Evolutionary conservation across 2,329 filamentous ascomycete species (phyloP).

Genomic region (Trichoderma hamatum): DNA sequence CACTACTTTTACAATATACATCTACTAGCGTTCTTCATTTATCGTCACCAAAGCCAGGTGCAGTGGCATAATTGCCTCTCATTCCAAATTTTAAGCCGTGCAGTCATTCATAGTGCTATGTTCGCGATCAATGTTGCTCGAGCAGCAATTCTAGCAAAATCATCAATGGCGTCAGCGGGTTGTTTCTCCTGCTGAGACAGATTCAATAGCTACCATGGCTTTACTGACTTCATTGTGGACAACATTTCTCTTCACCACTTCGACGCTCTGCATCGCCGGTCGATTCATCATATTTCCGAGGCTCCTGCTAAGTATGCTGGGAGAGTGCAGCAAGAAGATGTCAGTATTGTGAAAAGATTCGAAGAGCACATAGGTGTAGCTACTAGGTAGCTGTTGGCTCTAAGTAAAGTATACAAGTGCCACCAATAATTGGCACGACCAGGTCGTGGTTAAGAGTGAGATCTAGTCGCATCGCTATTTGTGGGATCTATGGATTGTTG

Average conservation of each 20-base stretch:
- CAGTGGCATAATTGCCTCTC: not conserved
- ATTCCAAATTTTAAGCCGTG: not conserved
- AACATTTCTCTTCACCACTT: no score
- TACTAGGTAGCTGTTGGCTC: no score
- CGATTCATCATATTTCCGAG: no score
- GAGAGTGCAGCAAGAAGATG: no score
- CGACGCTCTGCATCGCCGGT: no score
- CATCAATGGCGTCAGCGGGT: not conserved
- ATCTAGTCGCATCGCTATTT: not conserved
- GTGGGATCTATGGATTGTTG: not conserved
- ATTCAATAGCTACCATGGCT: not conserved
- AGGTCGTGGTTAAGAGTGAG: not conserved
- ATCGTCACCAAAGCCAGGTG: not conserved
- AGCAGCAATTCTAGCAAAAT: not conserved
- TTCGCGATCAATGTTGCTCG: not conserved
- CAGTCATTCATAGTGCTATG: not conserved
- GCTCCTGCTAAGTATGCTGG: no score
- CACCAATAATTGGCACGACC: not conserved
- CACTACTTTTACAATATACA: not conserved
- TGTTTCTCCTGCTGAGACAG: not conserved
- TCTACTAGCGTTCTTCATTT: not conserved
- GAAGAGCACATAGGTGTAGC: no score
- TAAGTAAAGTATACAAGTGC: not conserved
- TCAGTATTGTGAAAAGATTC: no score
- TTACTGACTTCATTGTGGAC: not conserved